Conservation (phyloP, 768 basidiomycete genomes). For the Leccinellum albellum region DNA sequence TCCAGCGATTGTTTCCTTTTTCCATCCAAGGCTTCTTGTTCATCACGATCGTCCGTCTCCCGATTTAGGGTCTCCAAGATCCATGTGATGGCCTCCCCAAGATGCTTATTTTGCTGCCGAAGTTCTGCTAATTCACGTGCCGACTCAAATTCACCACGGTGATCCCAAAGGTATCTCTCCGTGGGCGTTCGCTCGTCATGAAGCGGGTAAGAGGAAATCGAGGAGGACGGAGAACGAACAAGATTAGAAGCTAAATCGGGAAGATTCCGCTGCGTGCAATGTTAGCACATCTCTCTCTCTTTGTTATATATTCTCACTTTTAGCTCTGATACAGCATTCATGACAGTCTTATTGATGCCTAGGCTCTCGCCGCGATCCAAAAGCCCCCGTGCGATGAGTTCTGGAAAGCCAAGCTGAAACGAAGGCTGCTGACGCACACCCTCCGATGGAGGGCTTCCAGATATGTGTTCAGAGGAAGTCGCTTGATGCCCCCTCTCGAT, state of each 20-base stretch:
- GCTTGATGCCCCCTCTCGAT: conserved; percentile 30
- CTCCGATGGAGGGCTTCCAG: conserved; percentile 17
- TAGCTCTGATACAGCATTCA: conserved; percentile 75
- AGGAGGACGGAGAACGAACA: conserved; percentile 46
- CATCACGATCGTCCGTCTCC: conserved; percentile 38
- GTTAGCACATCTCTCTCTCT: conserved; percentile 4
- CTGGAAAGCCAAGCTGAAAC: conserved; percentile 56
- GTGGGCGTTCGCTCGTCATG: conserved; percentile 52
- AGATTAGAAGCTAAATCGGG: conserved; percentile 77
- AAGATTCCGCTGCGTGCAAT: conserved; percentile 62
- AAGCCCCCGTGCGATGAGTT: conserved; percentile 67
- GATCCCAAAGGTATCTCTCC: conserved; percentile 69
- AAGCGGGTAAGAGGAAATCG: conserved; percentile 56
- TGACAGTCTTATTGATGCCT: conserved; percentile 80
- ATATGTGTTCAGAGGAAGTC: conserved; percentile 19
- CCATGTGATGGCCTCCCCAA: conserved; percentile 72
- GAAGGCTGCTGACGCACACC: conserved; percentile 41
- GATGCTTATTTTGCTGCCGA: conserved; percentile 52
- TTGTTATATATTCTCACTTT: conserved; percentile 45
- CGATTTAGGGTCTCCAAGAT: conserved; percentile 67
- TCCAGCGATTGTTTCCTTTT: conserved; percentile 63
- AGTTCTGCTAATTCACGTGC: conserved; percentile 58
- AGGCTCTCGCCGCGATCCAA: conserved; percentile 74
- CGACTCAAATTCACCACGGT: conserved; percentile 63
- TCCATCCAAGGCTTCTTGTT: conserved; percentile 40